Conservation (phyloP, 495 filamentous ascomycete genomes). For the Sordaria brevicollis region DNA sequence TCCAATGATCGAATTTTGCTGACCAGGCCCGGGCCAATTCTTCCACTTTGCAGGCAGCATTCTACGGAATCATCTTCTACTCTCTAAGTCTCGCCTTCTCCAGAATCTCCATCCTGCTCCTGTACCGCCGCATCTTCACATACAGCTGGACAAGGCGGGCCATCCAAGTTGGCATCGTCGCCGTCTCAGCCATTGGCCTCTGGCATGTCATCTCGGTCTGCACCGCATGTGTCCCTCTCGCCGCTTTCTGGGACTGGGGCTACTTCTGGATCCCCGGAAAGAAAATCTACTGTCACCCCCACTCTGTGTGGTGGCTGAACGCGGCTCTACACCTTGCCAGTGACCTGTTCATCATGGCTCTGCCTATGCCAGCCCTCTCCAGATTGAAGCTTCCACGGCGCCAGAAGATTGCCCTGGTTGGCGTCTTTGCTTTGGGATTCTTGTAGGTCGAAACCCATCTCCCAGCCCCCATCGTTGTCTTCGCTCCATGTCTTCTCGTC, state of each 20-base stretch:
- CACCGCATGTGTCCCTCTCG: conserved; percentile 20
- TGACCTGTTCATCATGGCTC: conserved; percentile 18
- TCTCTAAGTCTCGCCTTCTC: conserved; percentile 17
- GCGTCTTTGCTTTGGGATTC: conserved; percentile 20
- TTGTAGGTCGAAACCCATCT: conserved; percentile 9
- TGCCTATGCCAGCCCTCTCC: conserved; percentile 19
- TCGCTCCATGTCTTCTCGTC: neutral
- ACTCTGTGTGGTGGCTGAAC: conserved; percentile 20
- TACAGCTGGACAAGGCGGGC: conserved; percentile 16
- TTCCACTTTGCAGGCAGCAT: conserved; percentile 10
- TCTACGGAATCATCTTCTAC: conserved; percentile 22
- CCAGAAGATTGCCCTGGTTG: conserved; percentile 19
- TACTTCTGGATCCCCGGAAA: conserved; percentile 4
- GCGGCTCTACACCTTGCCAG: conserved; percentile 13
- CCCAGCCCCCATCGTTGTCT: neutral
- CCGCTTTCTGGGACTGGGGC: conserved; percentile 22
- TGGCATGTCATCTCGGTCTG: conserved; percentile 16
- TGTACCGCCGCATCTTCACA: conserved; percentile 22
- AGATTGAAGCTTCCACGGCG: conserved; percentile 13
- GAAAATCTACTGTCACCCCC: conserved; percentile 18
- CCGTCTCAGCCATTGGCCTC: conserved; percentile 13
- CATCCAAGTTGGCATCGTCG: conserved; percentile 12
- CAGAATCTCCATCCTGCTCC: conserved; percentile 19
- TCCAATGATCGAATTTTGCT: too few relatives aligned
- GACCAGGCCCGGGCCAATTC: neutral